Evolutionary conservation across 2,329 filamentous ascomycete species (phyloP), one percentile per base, ranked within the genome.

Genomic region (Aureobasidium sp.): DNA sequence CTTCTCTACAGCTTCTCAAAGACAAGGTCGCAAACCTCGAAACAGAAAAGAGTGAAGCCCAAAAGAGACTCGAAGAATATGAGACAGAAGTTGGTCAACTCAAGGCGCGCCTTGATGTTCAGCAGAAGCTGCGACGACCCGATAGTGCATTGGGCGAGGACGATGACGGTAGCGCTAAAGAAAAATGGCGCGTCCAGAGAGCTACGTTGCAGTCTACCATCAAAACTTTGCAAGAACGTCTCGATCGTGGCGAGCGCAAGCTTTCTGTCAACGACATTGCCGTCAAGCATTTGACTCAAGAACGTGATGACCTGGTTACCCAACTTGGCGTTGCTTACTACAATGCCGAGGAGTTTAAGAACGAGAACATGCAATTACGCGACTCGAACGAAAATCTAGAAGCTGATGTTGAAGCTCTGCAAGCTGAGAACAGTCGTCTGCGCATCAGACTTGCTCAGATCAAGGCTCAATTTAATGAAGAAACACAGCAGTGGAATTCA

Each of bases 351-450:
- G 82, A 88, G 59, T 84, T 88, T 1, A 78, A 92, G 48, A 67
- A 75, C 72, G 67, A 74, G 67, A 64, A 75, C 51, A 64, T 72
- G 66, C 73, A 87, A 3, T 81, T 95, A 26, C 85, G 96, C 64
- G 93, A 97, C 73, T 93, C 97, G 71, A 86, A 91, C 61, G 94
- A 99, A 72, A 92, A 97, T 67, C 81, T 97, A 5, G 85, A 92
- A 46, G 87, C 82, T 3, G 94, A 99, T 73, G 97, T 99, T 62
- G 71, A 75, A 36, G 69, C 70, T 4, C 72, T 80, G 59, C 71
- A 73, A 34, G 50, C 72, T 1, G 74, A 77, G 56, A 78, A 78
- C 41, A 70, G 75, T 50, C 70, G 74, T 32, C 70, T 79, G 53
- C 73, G 74, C 13, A 63, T 69, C 8, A 72, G 77, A 60, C 68